Percentiles rank a stretch among this genome's conserved stretches.
phyloP scores from a whole-genome alignment of 2,329 filamentous ascomycete species.

The Cytospora mali region DNA sequence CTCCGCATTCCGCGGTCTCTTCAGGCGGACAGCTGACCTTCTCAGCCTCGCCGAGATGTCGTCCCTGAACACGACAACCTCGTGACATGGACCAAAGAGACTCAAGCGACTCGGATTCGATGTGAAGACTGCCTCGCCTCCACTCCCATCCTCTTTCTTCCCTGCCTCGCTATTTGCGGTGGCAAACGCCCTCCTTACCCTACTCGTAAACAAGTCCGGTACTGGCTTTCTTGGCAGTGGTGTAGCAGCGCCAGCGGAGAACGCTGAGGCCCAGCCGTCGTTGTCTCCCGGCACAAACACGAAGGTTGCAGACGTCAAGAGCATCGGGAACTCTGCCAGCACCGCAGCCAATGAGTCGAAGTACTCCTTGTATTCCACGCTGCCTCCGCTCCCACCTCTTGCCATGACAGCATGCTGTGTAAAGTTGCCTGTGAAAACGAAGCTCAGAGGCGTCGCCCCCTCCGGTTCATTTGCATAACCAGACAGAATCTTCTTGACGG shows the following conservation, averaged over 20 bases:
- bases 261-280: conserved; percentile 93
- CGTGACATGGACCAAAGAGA: conserved; percentile 85
- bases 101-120: conserved; percentile 82
- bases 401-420: conserved; percentile 66
- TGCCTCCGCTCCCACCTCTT: conserved; percentile 70
- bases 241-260: conserved; percentile 72
- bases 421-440: conserved; percentile 88
- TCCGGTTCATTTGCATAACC: conserved; percentile 69
- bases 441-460: conserved; percentile 71
- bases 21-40: conserved; percentile 74
- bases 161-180: conserved; percentile 73
- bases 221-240: conserved; percentile 72
- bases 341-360: conserved; percentile 86
- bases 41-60: conserved; percentile 80
- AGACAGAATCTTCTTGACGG: conserved; percentile 76
- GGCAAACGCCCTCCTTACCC: conserved; percentile 79
- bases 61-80: conserved; percentile 85
- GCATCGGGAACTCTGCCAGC: conserved; percentile 78
- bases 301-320: conserved; percentile 81
- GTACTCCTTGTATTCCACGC: conserved; percentile 95
- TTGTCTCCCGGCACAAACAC: conserved; percentile 95
- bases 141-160: conserved; percentile 47
- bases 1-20: conserved; percentile 38
- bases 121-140: conserved; percentile 82
- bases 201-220: conserved; percentile 87